Evolutionary conservation across 148 eudicot genomes (phyloP).

Genomic region (Diospyros lotus): DNA sequence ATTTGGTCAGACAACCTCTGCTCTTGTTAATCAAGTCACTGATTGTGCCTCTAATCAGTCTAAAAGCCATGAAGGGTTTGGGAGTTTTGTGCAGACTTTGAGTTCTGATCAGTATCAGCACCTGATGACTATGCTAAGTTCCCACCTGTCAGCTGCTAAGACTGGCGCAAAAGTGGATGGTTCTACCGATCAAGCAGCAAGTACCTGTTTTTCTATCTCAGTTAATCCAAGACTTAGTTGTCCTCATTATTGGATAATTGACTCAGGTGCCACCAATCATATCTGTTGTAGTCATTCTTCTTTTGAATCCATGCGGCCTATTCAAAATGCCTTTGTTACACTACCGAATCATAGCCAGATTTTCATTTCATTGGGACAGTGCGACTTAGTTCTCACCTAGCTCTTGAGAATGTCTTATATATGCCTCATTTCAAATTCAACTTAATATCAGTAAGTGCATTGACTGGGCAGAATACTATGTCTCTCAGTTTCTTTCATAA

Average conservation of each 20-base stretch:
- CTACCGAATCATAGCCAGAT: neutral
- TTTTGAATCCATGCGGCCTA: neutral
- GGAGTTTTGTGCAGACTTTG: neutral
- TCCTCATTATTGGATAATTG: neutral
- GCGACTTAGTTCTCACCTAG: neutral
- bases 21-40: too few relatives aligned
- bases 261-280: neutral
- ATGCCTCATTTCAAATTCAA: neutral
- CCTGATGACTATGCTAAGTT: neutral
- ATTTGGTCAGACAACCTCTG: too few relatives aligned
- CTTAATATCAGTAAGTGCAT: neutral
- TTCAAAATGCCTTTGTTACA: neutral
- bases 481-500: neutral
- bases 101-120: neutral
- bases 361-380: neutral
- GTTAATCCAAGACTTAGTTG: too few relatives aligned
- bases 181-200: neutral
- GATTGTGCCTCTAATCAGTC: too few relatives aligned
- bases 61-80: too few relatives aligned
- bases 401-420: neutral
- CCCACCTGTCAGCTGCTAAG: neutral
- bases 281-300: neutral
- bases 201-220: neutral
- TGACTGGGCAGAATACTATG: neutral
- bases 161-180: neutral